Conservation (phyloP, 1,284 basidiomycete species). For the Cryptococcus sp. region DNA sequence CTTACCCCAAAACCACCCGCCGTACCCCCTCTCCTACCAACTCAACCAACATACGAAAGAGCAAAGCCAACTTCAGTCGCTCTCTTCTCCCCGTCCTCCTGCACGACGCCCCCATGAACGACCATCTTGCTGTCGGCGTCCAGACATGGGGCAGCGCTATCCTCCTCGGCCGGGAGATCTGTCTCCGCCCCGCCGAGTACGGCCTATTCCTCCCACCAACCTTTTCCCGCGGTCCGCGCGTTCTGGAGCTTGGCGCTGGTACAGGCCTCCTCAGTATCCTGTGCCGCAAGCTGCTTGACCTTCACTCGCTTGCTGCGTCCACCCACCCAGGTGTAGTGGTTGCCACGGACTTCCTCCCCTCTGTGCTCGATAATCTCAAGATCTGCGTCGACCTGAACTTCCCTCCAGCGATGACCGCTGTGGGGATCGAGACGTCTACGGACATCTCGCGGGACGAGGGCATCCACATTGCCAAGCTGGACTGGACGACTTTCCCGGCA, state of each 20-base stretch:
- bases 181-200: constrained; percentile 55
- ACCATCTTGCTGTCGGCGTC: constrained; percentile 73
- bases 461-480: constrained; percentile 57
- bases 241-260: constrained; percentile 81
- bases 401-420: constrained; percentile 21
- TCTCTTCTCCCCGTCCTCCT: constrained; percentile 54
- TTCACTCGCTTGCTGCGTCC: constrained; percentile 22
- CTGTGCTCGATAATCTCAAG: constrained; percentile 69
- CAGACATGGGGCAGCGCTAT: constrained; percentile 90
- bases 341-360: constrained; percentile 74
- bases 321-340: constrained; percentile 54
- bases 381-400: constrained; percentile 66
- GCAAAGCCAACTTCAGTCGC: constrained; percentile 6
- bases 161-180: constrained; percentile 72
- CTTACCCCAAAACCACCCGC: background rate
- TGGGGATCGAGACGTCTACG: constrained; percentile 3
- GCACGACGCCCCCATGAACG: constrained; percentile 69
- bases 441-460: constrained; percentile 19
- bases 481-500: constrained; percentile 63
- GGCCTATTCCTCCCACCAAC: constrained; percentile 28
- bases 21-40: constrained; percentile 3
- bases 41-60: background rate
- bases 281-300: constrained; percentile 58
- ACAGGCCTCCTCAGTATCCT: constrained; percentile 75
- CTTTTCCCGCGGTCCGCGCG: constrained; percentile 51